These are phyloP conservation scores for Ustilago sp. DNA, from an alignment of 1,284 basidiomycete species.

Conservation along the genomic window DNA sequence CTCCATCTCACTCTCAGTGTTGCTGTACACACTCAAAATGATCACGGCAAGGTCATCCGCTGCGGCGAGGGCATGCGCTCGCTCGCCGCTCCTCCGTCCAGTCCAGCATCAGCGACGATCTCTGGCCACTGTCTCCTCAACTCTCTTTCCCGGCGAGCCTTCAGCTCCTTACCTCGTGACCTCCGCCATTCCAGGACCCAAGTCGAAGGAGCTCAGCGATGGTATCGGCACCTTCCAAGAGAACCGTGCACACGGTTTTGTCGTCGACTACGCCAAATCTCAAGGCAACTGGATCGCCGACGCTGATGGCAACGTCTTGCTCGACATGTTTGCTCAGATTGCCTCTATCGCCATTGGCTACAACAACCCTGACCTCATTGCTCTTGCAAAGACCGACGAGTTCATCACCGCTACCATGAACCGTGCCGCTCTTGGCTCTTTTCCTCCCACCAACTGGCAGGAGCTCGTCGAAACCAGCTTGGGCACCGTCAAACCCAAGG, in stretches of 20 bases:
- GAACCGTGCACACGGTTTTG: conserved; percentile 70
- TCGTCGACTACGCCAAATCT: conserved; percentile 70
- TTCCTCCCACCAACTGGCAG: conserved; percentile 73
- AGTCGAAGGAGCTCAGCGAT: conserved; percentile 57
- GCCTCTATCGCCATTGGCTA: conserved; percentile 70
- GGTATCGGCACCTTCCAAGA: conserved; percentile 71
- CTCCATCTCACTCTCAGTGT: background rate
- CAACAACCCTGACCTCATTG: conserved; percentile 72
- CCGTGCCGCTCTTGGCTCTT: conserved; percentile 73
- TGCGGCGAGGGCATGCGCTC: conserved; percentile 17
- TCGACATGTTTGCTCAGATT: conserved; percentile 74
- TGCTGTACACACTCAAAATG: conserved; percentile 11
- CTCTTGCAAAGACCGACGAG: conserved; percentile 68
- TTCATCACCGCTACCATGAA: conserved; percentile 71
- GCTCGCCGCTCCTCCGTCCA: conserved; percentile 8
- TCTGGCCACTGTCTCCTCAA: conserved; percentile 34
- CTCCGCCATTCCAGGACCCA: conserved; percentile 66
- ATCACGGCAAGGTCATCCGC: conserved; percentile 24
- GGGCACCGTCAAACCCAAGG: conserved; percentile 72
- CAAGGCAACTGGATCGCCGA: conserved; percentile 72
- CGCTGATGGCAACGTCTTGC: conserved; percentile 73
- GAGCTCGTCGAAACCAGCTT: conserved; percentile 72
- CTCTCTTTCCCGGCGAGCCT: conserved; percentile 65
- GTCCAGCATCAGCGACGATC: conserved; percentile 32
- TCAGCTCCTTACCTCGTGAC: conserved; percentile 53